These are phyloP conservation scores for Porcisia deanei DNA, from an alignment of 208 protist genomes.

Conservation along the genomic window DNA sequence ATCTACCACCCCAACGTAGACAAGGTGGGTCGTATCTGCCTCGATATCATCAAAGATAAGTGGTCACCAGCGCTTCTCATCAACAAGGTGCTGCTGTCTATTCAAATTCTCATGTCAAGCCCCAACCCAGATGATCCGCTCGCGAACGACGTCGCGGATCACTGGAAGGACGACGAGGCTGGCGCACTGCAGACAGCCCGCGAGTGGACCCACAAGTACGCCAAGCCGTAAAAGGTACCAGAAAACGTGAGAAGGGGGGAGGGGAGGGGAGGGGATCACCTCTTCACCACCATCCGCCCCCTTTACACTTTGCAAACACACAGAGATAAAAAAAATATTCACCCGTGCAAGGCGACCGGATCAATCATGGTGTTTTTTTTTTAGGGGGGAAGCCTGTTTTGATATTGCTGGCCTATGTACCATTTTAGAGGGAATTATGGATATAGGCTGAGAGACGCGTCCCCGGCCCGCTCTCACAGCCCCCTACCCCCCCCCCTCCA, in stretches of 20 bases:
- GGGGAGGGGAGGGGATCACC: neutral
- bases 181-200: slow-evolving; percentile 67
- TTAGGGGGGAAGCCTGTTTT: no score
- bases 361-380: neutral
- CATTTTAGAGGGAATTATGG: no score
- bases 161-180: slow-evolving; percentile 84
- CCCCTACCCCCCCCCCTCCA: no score
- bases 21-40: slow-evolving; percentile 97
- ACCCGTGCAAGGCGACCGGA: no score
- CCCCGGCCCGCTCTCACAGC: no score
- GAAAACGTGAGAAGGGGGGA: neutral
- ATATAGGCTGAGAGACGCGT: no score
- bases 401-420: no score
- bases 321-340: no score
- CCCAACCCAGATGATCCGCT: slow-evolving; percentile 99
- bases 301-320: no score
- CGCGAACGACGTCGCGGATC: slow-evolving; percentile 97
- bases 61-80: slow-evolving; percentile 99
- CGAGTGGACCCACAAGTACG: slow-evolving; percentile 86
- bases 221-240: slow-evolving; percentile 28
- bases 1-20: slow-evolving; percentile 99
- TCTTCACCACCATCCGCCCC: neutral
- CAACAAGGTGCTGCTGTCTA: slow-evolving; percentile 99
- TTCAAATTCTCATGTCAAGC: slow-evolving; percentile 99
- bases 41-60: slow-evolving; percentile 99